Conservation (phyloP, 1,139 yeast genomes). For the Suhomyces bolitotheri region DNA sequence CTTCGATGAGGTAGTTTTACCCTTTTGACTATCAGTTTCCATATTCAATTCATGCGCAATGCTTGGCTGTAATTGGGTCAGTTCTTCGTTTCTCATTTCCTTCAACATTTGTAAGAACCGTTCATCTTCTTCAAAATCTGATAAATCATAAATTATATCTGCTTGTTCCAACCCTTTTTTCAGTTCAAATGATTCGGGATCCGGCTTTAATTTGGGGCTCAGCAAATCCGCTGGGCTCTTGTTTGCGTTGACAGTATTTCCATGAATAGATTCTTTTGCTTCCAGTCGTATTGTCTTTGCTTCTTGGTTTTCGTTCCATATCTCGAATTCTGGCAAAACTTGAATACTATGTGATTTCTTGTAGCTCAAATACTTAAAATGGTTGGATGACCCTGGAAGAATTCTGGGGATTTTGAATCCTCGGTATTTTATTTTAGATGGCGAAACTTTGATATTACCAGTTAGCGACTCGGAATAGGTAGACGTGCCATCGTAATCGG, state of each 20-base stretch:
- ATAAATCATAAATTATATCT: constrained; percentile 23
- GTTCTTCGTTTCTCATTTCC: constrained; percentile 3
- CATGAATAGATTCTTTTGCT: background rate
- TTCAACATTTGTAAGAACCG: constrained; percentile 19
- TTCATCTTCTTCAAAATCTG: constrained; percentile 32
- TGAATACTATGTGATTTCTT: too few relatives aligned
- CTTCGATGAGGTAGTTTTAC: background rate
- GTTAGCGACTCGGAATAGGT: background rate
- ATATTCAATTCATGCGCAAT: background rate
- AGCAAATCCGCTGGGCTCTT: background rate
- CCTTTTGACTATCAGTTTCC: background rate
- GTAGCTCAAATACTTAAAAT: constrained; percentile 11
- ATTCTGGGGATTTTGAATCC: constrained; percentile 9
- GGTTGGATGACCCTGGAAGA: constrained; percentile 14
- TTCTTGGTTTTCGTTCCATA: background rate
- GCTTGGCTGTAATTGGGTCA: background rate
- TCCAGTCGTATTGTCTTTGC: too few relatives aligned
- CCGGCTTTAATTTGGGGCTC: constrained; percentile 2
- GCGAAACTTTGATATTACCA: background rate
- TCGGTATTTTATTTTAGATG: background rate
- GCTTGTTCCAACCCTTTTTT: constrained; percentile 12
- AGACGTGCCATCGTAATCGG: background rate
- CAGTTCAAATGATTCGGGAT: constrained; percentile 6
- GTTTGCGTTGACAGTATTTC: background rate
- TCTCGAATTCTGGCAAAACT: background rate